phyloP scores from a whole-genome alignment of 352 stramenopile species.

The Halophytophthora batemanensis region DNA sequence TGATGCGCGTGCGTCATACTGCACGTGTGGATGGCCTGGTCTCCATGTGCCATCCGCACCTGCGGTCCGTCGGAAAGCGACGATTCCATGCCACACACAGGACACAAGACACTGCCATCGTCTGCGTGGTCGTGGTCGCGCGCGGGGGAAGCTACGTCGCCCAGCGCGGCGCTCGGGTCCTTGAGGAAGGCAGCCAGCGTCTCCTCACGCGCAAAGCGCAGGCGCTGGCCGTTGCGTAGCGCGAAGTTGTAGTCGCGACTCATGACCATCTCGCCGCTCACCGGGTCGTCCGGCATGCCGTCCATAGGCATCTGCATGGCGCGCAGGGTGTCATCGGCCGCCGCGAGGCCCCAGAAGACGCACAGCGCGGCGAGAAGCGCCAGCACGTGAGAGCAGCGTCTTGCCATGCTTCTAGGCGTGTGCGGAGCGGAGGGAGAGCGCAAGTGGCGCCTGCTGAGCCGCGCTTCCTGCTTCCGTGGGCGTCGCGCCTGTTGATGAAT shows the following conservation, averaged over 20 bases:
- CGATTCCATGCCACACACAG: slow-evolving; percentile 72
- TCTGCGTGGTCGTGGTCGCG: slow-evolving; percentile 5
- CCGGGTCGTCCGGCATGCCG: slow-evolving; percentile 65
- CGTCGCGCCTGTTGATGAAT: too few species aligned
- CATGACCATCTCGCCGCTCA: slow-evolving; percentile 73
- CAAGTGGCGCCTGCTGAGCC: neutral
- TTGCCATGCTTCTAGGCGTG: neutral
- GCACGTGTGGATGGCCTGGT: slow-evolving; percentile 65
- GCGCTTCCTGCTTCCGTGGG: too few species aligned
- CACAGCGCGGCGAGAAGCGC: slow-evolving; percentile 14
- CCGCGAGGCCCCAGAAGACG: slow-evolving; percentile 2
- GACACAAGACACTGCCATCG: slow-evolving; percentile 38
- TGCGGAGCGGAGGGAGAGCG: neutral
- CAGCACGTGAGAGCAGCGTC: slow-evolving; percentile 1
- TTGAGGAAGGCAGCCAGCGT: slow-evolving; percentile 50
- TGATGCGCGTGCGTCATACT: slow-evolving; percentile 68
- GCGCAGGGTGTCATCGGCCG: neutral
- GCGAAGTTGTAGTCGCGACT: slow-evolving; percentile 47
- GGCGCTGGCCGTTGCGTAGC: slow-evolving; percentile 60
- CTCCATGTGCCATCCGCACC: slow-evolving; percentile 53
- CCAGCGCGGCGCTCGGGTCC: slow-evolving; percentile 45
- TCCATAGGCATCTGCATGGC: slow-evolving; percentile 35
- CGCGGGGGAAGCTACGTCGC: slow-evolving; percentile 31
- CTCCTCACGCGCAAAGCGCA: slow-evolving; percentile 56
- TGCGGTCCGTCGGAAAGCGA: slow-evolving; percentile 36